Conservation (phyloP, 805 yeast species). For the Teunomyces tritomae region DNA sequence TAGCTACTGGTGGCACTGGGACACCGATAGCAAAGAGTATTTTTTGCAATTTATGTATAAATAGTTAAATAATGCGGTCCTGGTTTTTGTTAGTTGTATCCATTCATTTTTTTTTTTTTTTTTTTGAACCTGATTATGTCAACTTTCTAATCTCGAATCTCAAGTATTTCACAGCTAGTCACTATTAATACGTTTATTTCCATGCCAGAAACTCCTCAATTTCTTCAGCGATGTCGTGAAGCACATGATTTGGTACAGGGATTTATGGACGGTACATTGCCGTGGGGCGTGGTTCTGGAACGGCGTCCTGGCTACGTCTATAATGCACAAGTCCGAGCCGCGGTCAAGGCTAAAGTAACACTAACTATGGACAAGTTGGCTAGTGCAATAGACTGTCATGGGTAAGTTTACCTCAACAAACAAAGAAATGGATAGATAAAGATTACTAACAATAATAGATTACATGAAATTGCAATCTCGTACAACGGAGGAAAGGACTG, state of each 20-base stretch:
- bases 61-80: not conserved
- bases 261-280: conserved; percentile 28
- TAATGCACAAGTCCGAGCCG: conserved; percentile 17
- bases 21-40: conserved; percentile 62
- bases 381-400: conserved; percentile 27
- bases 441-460: conserved; percentile 20
- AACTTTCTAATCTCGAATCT: too few species aligned
- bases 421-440: too few species aligned
- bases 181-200: too few species aligned
- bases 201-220: conserved; percentile 8
- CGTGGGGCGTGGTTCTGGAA: conserved; percentile 21
- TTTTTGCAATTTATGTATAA: conserved; percentile 68
- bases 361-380: conserved; percentile 28
- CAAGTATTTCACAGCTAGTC: not conserved
- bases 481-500: conserved; percentile 98
- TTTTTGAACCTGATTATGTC: too few species aligned
- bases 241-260: conserved; percentile 31
- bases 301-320: conserved; percentile 19
- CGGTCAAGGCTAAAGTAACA: conserved; percentile 27
- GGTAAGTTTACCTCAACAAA: conserved; percentile 21
- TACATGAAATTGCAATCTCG: conserved; percentile 68
- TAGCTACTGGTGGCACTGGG: conserved; percentile 70
- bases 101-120: not conserved
- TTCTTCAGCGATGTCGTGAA: conserved; percentile 24
- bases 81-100: not conserved